Percentiles rank a stretch among this genome's conserved stretches.
phyloP scores from a whole-genome alignment of 2,329 filamentous ascomycete species.

The Fusarium succisae region DNA sequence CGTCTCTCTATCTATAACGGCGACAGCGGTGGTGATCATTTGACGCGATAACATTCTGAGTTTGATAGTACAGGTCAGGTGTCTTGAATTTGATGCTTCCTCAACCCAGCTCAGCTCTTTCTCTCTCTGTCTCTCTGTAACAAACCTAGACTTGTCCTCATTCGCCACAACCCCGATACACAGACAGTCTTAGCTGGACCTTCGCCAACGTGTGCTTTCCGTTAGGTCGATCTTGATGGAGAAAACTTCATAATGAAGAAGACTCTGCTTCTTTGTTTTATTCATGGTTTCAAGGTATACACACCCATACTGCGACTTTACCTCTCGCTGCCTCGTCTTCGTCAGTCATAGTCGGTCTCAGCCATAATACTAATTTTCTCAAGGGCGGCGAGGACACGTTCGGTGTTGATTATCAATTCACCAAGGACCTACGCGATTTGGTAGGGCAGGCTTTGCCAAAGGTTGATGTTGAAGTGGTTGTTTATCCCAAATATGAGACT shows the following conservation, averaged over 20 bases:
- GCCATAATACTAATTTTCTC: slow-evolving; percentile 10
- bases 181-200: neutral
- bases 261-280: slow-evolving; percentile 83
- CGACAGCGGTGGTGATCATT: neutral
- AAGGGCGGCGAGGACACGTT: slow-evolving; percentile 84
- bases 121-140: neutral
- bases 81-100: slow-evolving; percentile 5
- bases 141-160: slow-evolving; percentile 8
- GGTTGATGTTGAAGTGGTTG: slow-evolving; percentile 71
- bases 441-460: slow-evolving; percentile 74
- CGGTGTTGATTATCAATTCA: slow-evolving; percentile 70
- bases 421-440: slow-evolving; percentile 73
- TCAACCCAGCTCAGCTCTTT: neutral
- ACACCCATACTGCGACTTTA: neutral
- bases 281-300: slow-evolving; percentile 84
- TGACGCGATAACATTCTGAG: neutral
- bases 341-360: neutral
- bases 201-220: neutral
- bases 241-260: slow-evolving; percentile 63
- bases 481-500: slow-evolving; percentile 88
- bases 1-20: neutral
- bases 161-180: slow-evolving; percentile 13
- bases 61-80: slow-evolving; percentile 14
- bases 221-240: slow-evolving; percentile 3
- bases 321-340: neutral